phyloP scores from a whole-genome alignment of 345 rosid species.

The Turnera subulata region DNA sequence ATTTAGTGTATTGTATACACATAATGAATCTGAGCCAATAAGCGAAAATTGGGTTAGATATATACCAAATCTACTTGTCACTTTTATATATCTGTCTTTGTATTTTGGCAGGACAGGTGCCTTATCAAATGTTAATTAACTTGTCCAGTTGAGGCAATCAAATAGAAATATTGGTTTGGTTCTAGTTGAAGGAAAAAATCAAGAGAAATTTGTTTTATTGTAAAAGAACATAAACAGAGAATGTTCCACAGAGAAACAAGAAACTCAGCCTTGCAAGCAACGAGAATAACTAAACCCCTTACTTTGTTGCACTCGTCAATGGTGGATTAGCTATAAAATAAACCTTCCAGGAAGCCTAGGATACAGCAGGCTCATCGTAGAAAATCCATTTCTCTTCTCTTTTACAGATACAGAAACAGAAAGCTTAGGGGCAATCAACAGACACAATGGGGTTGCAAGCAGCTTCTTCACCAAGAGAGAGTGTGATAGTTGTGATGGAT shows the following conservation, averaged over 20 bases:
- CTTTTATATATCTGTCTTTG: no score
- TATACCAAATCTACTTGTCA: no score
- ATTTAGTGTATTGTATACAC: no score
- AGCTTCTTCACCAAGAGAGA: constrained; percentile 13
- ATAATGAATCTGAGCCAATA: no score
- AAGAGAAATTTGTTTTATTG: no score
- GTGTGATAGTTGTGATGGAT: constrained; percentile 42
- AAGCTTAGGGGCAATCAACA: neutral
- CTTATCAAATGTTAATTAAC: no score
- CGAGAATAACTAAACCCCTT: neutral
- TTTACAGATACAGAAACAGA: neutral
- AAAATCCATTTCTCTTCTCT: neutral
- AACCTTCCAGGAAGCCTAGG: neutral
- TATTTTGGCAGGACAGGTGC: no score
- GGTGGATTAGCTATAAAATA: neutral
- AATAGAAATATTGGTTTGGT: no score
- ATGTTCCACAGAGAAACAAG: constrained; percentile 3
- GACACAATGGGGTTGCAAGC: no score
- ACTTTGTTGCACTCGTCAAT: constrained; percentile 9
- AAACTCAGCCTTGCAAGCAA: constrained; percentile 3
- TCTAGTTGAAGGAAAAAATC: no score
- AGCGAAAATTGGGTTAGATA: no score
- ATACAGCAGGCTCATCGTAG: neutral
- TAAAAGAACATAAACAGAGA: neutral
- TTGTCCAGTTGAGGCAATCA: no score